These are phyloP conservation scores for Verticillium dahliae DNA, from an alignment of 2,329 filamentous ascomycete species.

Conservation along the genomic window DNA sequence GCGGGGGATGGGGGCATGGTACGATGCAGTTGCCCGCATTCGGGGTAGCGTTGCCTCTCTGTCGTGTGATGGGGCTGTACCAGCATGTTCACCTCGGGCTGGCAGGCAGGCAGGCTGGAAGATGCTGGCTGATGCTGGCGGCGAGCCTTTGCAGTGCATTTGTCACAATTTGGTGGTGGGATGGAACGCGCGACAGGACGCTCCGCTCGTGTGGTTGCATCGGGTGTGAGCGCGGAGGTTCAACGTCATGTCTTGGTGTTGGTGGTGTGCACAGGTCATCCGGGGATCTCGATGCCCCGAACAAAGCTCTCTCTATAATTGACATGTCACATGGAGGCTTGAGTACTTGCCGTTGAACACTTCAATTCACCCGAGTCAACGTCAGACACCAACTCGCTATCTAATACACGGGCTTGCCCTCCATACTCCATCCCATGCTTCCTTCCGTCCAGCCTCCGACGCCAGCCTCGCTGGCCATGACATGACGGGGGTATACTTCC, in stretches of 20 bases:
- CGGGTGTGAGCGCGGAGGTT: not conserved
- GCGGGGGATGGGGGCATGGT: not conserved
- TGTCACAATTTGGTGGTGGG: not conserved
- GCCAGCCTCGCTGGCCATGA: not conserved
- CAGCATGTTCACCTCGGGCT: too few relatives aligned
- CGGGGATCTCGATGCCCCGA: not conserved
- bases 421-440: not conserved
- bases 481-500: not conserved
- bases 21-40: not conserved
- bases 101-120: too few relatives aligned
- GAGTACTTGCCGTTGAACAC: not conserved
- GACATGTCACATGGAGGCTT: too few relatives aligned
- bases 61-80: too few relatives aligned
- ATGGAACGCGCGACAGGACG: too few relatives aligned
- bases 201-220: not conserved
- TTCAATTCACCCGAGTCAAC: not conserved
- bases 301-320: not conserved
- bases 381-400: not conserved
- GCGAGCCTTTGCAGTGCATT: not conserved
- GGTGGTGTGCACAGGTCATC: not conserved
- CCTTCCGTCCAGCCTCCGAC: not conserved
- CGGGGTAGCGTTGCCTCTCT: not conserved
- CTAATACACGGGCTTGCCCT: not conserved
- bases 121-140: too few relatives aligned
- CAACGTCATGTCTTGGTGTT: not conserved